These are phyloP conservation scores for Neobulgaria alba DNA, from an alignment of 2,329 filamentous ascomycete genomes.

Conservation along the genomic window DNA sequence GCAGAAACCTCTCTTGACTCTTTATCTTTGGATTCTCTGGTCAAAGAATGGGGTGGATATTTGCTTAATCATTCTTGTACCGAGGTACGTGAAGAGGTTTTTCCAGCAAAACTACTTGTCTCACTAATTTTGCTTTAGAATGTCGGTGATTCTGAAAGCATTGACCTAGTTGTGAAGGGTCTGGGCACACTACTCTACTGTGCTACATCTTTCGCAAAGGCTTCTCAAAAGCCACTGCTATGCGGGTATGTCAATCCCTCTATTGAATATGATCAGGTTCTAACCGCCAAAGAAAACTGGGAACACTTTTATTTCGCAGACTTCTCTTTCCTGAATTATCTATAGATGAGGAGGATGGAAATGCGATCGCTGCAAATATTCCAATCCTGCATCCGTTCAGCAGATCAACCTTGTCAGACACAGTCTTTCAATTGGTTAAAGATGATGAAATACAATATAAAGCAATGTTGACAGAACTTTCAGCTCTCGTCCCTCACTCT, in stretches of 20 bases:
- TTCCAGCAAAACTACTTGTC: neutral
- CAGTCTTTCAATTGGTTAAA: slow-evolving; percentile 48
- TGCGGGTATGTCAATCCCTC: slow-evolving; percentile 15
- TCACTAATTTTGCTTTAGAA: slow-evolving; percentile 13
- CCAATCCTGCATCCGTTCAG: slow-evolving; percentile 47
- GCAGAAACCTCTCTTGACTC: slow-evolving; percentile 24
- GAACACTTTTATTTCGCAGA: slow-evolving; percentile 47
- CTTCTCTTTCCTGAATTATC: slow-evolving; percentile 54
- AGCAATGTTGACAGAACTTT: slow-evolving; percentile 43
- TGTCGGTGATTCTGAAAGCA: slow-evolving; percentile 25
- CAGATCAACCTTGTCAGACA: slow-evolving; percentile 50
- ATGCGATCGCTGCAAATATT: slow-evolving; percentile 29
- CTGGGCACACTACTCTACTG: slow-evolving; percentile 31
- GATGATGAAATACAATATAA: slow-evolving; percentile 40
- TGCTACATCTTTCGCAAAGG: slow-evolving; percentile 26
- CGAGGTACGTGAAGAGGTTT: slow-evolving; percentile 28
- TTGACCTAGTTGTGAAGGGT: slow-evolving; percentile 29
- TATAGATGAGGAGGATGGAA: slow-evolving; percentile 27
- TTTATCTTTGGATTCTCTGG: slow-evolving; percentile 20
- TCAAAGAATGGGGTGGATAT: slow-evolving; percentile 26
- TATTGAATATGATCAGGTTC: slow-evolving; percentile 4
- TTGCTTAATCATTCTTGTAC: slow-evolving; percentile 34
- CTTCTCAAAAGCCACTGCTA: slow-evolving; percentile 17
- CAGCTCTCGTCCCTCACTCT: slow-evolving; percentile 40
- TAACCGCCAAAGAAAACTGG: slow-evolving; percentile 31